Evolutionary conservation across 1,284 basidiomycete genomes (phyloP), one percentile per base, ranked within the genome.

Genomic region (Cystobasidium slooffiae): DNA sequence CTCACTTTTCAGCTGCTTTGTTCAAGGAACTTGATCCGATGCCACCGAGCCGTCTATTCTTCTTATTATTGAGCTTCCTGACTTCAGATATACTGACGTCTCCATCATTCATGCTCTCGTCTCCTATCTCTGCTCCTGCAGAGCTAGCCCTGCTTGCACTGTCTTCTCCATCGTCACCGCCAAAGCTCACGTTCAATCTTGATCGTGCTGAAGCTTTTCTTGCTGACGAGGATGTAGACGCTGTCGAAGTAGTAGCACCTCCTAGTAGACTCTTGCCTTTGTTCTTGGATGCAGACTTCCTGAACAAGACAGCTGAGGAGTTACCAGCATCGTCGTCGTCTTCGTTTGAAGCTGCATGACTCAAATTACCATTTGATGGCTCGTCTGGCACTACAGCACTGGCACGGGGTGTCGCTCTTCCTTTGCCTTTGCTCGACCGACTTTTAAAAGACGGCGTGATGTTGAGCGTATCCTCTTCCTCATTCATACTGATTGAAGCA

Each of bases 401-500:
- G 49, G 22, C 43, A 41, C 64, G 41, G 3, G 47, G 39, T 39
- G 41, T 72, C 5, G 51, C 70, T 59, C 62, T 73, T 39, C 44
- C 69, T 37, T 72, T 72, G 9, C 61, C 69, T 41, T 63, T 72
- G 31, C 61, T 72, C 8, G 56, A 24, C 39, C 61, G 63, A 47
- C 69, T 72, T 63, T 73, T 73, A 43, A 73, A 73, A 7, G 62
- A 65, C 24, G 70, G 70, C 9, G 70, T 73, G 22, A 73, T 66
- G 24, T 43, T 16, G 18, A 73, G 58, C 0, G 68, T 8, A 31
- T 49, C 24, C 43, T 73, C 70, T 22, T 73, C 70, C n/a, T 47
- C 66, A 31, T 72, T 61, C 39, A 65, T 51, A 31, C 31, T 31
- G 53, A 43, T 49, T 20, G 37, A 14, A 12, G 14, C 39, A 20